A percentile compares a stretch with the other conserved stretches of the same genome.
phyloP scores from a whole-genome alignment of 2,329 filamentous ascomycete genomes.

The Verruconis gallopava region DNA sequence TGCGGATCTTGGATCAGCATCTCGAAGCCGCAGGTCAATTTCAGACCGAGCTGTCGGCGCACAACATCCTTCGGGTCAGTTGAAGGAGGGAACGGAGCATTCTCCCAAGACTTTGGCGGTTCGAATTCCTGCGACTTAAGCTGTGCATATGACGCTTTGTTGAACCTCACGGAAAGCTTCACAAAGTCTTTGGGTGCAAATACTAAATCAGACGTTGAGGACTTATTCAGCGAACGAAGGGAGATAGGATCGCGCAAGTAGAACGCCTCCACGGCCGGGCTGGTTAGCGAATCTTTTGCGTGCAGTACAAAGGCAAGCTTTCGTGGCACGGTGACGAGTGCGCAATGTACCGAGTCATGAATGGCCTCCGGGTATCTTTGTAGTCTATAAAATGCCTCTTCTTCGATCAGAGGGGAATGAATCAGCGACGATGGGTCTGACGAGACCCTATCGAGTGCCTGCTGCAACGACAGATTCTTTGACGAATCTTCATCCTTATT shows the following conservation, averaged over 20 bases:
- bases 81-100: constrained; percentile 25
- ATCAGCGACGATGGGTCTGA: constrained; percentile 46
- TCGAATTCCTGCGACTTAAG: constrained; percentile 73
- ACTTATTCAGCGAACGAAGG: constrained; percentile 51
- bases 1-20: constrained; percentile 62
- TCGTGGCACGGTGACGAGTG: constrained; percentile 62
- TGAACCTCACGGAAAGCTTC: constrained; percentile 67
- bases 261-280: constrained; percentile 78
- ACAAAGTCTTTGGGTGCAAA: constrained; percentile 75
- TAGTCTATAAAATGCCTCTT: constrained; percentile 82
- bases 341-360: constrained; percentile 59
- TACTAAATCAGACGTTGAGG: constrained; percentile 31
- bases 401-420: constrained; percentile 62
- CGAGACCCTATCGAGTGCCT: constrained; percentile 51
- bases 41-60: constrained; percentile 64
- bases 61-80: constrained; percentile 19
- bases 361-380: constrained; percentile 73
- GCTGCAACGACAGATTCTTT: constrained; percentile 44
- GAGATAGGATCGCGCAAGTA: constrained; percentile 77
- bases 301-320: constrained; percentile 72
- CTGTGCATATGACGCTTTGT: constrained; percentile 81
- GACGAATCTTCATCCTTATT: constrained; percentile 17
- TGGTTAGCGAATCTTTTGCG: constrained; percentile 59
- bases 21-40: constrained; percentile 79
- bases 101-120: constrained; percentile 45